Conservation (phyloP, 2,329 filamentous ascomycete genomes). For the Hawksworthiomyces lignivorus region DNA sequence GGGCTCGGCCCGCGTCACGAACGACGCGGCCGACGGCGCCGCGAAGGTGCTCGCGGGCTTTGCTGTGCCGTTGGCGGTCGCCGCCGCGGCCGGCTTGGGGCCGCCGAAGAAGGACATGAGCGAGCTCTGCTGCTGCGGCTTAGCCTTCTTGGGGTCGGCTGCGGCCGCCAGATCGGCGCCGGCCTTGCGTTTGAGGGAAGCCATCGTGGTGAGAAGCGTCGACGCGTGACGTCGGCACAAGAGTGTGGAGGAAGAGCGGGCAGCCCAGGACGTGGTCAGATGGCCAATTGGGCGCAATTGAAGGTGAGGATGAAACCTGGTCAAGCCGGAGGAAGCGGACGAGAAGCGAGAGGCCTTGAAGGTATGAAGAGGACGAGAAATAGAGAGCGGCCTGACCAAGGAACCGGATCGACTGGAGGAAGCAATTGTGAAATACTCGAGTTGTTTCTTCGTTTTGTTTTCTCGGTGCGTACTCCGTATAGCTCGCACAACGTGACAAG, state of each 20-base stretch:
- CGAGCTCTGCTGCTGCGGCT: constrained; percentile 57
- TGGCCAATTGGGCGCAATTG: constrained; percentile 1
- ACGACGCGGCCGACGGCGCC: constrained; percentile 9
- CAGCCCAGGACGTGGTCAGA: background rate
- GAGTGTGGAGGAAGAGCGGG: background rate
- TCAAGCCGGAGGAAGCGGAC: background rate
- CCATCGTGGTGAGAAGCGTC: constrained; percentile 31
- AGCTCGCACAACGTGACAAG: too few relatives aligned
- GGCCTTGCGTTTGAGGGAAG: constrained; percentile 59
- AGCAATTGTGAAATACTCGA: constrained; percentile 1
- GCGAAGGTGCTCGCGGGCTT: constrained; percentile 4
- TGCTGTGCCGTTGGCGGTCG: constrained; percentile 13
- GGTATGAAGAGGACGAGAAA: too few relatives aligned
- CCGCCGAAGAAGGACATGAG: constrained; percentile 84
- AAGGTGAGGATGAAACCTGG: too few relatives aligned
- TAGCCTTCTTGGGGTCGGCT: constrained; percentile 60
- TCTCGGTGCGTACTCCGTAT: too few relatives aligned
- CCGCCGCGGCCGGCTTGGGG: constrained; percentile 37
- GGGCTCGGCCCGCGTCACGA: constrained; percentile 23
- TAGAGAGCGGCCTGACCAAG: background rate
- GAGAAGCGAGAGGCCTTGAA: background rate
- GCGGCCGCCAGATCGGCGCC: constrained; percentile 30
- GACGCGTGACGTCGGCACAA: background rate
- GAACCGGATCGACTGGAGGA: background rate
- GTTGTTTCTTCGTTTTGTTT: background rate